Evolutionary conservation across 305 asterid species (phyloP).

Genomic region (Solanum chacoense): DNA sequence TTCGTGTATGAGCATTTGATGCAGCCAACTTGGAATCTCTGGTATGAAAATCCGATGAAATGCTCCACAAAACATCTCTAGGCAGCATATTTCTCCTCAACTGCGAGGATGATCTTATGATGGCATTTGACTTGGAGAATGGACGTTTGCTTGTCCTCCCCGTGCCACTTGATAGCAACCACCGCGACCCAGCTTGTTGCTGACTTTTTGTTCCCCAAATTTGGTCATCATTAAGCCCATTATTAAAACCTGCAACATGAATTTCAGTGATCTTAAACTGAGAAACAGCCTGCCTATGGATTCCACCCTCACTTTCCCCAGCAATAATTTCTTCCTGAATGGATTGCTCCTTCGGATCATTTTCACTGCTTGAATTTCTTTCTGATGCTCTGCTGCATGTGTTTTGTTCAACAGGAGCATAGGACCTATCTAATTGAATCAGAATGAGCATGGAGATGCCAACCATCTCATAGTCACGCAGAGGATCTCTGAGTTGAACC

Average conservation of each 20-base stretch:
- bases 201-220: constrained; percentile 43
- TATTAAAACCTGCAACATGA: constrained; percentile 51
- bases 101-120: constrained; percentile 26
- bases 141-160: constrained; percentile 24
- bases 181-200: constrained; percentile 55
- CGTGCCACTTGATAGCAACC: constrained; percentile 72
- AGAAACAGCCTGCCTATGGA: constrained; percentile 6
- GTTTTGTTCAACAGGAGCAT: constrained; percentile 6
- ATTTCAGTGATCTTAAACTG: constrained; percentile 42
- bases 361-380: constrained; percentile 4
- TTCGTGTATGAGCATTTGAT: constrained; percentile 50
- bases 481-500: constrained; percentile 83
- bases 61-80: constrained; percentile 63
- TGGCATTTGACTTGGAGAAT: constrained; percentile 25
- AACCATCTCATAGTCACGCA: constrained; percentile 58
- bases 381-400: not conserved
- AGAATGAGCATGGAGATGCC: constrained; percentile 71
- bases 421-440: constrained; percentile 38
- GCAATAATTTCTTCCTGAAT: constrained; percentile 6
- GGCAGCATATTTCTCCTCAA: constrained; percentile 15
- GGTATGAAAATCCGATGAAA: constrained; percentile 31
- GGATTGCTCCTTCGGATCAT: constrained; percentile 8
- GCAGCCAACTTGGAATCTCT: constrained; percentile 26
- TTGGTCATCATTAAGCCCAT: constrained; percentile 21
- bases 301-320: constrained; percentile 5